Evolutionary conservation across 768 basidiomycete species (phyloP).

Genomic region (Collybia mongolica): DNA sequence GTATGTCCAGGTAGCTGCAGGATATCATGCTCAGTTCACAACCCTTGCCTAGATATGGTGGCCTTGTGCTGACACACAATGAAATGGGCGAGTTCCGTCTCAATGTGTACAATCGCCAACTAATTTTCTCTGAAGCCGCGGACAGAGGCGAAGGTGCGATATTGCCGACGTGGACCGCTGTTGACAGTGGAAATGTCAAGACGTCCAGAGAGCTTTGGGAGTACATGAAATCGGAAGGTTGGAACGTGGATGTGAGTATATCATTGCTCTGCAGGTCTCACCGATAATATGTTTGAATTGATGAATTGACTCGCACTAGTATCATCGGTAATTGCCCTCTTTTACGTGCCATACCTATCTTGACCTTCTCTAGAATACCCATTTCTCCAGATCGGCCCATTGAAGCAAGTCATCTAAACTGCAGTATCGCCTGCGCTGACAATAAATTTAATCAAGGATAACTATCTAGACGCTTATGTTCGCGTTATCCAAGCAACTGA

Average conservation of each 20-base stretch:
- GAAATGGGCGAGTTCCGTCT: constrained; percentile 65
- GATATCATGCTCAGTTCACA: constrained; percentile 3
- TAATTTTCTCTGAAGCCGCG: constrained; percentile 30
- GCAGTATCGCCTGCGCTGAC: background rate
- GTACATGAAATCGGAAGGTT: constrained; percentile 74
- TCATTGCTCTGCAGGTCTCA: background rate
- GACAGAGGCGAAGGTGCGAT: constrained; percentile 77
- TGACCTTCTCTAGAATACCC: constrained; percentile 63
- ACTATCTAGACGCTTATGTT: constrained; percentile 94
- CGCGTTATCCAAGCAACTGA: constrained; percentile 77
- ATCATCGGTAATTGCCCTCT: constrained; percentile 56
- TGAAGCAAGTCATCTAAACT: constrained; percentile 49
- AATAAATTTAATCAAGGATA: constrained; percentile 53
- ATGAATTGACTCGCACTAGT: constrained; percentile 38
- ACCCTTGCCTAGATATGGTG: constrained; percentile 63
- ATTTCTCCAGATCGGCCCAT: constrained; percentile 91
- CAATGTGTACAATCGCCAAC: background rate
- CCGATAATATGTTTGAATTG: constrained; percentile 7
- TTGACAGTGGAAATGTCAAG: constrained; percentile 79
- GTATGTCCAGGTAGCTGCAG: constrained; percentile 29
- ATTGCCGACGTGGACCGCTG: constrained; percentile 90
- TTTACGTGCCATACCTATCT: background rate
- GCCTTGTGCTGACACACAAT: constrained; percentile 90
- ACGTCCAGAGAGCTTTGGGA: constrained; percentile 89
- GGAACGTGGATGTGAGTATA: constrained; percentile 81